Evolutionary conservation across 2,329 filamentous ascomycete genomes (phyloP).

Genomic region (Coniochaeta sp.): DNA sequence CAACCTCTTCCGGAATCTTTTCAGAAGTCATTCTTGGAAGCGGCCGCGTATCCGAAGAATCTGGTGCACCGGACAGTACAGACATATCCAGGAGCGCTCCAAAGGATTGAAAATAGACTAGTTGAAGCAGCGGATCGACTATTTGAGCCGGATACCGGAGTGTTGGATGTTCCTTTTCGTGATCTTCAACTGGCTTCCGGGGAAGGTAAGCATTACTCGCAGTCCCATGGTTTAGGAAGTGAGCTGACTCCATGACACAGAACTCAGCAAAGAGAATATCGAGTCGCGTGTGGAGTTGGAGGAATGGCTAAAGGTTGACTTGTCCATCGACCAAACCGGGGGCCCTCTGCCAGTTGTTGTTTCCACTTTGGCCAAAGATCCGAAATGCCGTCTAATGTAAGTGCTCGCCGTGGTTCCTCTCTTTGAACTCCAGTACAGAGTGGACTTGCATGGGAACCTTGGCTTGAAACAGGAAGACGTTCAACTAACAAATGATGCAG

Average conservation of each 20-base stretch:
- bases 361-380: not conserved
- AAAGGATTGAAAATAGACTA: not conserved
- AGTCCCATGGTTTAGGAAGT: not conserved
- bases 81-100: not conserved
- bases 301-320: not conserved
- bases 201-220: not conserved
- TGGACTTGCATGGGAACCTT: not conserved
- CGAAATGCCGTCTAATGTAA: constrained; percentile 1
- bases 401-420: not conserved
- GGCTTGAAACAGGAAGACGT: not conserved
- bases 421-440: not conserved
- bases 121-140: not conserved
- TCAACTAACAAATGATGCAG: not conserved
- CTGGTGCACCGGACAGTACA: constrained; percentile 1
- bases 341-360: not conserved
- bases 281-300: not conserved
- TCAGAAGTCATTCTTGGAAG: not conserved
- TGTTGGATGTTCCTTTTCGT: not conserved
- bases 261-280: not conserved
- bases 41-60: not conserved
- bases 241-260: not conserved
- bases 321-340: not conserved
- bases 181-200: not conserved
- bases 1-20: not conserved
- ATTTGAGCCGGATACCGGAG: not conserved